Percentiles rank a stretch among this genome's conserved stretches.
Evolutionary conservation across 2,329 filamentous ascomycete species (phyloP).

Genomic region (Ceratocystis cubensis): DNA sequence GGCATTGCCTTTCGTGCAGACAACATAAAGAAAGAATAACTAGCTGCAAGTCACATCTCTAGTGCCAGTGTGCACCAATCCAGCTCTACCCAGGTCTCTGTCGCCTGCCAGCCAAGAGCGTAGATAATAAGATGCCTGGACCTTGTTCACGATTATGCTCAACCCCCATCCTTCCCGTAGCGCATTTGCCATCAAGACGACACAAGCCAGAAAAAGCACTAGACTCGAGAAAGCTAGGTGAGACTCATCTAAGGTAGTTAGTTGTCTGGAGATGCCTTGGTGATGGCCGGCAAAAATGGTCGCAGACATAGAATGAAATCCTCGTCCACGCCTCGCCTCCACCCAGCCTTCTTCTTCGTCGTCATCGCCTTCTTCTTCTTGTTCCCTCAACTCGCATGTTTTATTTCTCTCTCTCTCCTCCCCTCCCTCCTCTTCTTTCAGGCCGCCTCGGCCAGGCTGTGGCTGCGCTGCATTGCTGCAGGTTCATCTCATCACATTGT

Average conservation of each 20-base stretch:
- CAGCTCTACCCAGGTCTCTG: neutral
- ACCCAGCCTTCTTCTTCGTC: neutral
- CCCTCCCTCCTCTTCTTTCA: neutral
- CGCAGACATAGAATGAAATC: neutral
- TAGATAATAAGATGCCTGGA: neutral
- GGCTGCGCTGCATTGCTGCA: slow-evolving; percentile 2
- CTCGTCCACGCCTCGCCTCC: neutral
- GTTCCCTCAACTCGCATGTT: neutral
- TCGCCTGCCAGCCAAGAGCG: neutral
- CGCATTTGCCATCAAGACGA: neutral
- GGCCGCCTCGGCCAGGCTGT: neutral
- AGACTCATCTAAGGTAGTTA: too few species aligned
- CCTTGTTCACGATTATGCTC: neutral
- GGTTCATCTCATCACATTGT: neutral
- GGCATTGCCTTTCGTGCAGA: too few species aligned
- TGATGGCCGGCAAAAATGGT: too few species aligned
- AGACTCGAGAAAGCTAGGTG: neutral
- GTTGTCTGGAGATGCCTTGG: too few species aligned
- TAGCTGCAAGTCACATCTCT: slow-evolving; percentile 2
- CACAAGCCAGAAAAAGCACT: neutral
- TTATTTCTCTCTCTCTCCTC: neutral
- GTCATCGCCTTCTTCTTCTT: neutral
- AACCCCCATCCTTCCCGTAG: slow-evolving; percentile 5
- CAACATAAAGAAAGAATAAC: too few species aligned
- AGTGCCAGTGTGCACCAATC: neutral